Evolutionary conservation across 345 rosid genomes (phyloP), one percentile per base, ranked within the genome.

Genomic region (Alliaria petiolata): DNA sequence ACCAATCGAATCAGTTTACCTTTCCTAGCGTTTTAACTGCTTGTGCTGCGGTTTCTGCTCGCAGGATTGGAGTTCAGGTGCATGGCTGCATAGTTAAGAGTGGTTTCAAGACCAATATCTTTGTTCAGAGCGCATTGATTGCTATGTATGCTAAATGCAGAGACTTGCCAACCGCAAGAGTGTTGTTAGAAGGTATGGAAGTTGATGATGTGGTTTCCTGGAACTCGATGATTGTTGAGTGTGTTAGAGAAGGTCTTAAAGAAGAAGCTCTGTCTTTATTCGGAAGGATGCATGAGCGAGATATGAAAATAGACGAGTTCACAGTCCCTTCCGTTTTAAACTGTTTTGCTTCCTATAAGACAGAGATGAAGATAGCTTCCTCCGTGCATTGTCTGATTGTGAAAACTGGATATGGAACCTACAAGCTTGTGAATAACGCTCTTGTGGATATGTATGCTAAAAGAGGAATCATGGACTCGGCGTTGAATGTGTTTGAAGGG

Each of bases 401-500:
- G 31, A 91, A 93, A 83, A 82, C 85, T 25, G 92, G 98, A 57
- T 89, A 81, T 72, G 90, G 76, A 46, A 78, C 71, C 51, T 83
- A 80, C 74, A 84, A 74, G 71, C 81, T 81, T 1, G 91, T 91
- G 77, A 85, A 81, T 69, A 91, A 95, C 78, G 95, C 99, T 26
- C 91, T 95, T 62, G 71, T 91, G 10, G 97, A 91, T 80, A 81
- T 85, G 95, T 91, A 86, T 76, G 96, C 98, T 34, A 93, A 93
- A 82, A 84, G 81, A 67, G 84, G 90, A 26, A 70, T 56, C 70
- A 62, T 83, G 70, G 85, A 77, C 59, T 83, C 67, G 4, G 97
- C 97, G 0, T 47, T 80, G 26, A 67, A 58, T 71, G 87, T 88
- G 35, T 95, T 95, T 76, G 79, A 82, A 77, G 36, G 54, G 67